These are phyloP conservation scores for Penicillium verhagenii DNA, from an alignment of 495 filamentous ascomycete genomes.

Conservation along the genomic window DNA sequence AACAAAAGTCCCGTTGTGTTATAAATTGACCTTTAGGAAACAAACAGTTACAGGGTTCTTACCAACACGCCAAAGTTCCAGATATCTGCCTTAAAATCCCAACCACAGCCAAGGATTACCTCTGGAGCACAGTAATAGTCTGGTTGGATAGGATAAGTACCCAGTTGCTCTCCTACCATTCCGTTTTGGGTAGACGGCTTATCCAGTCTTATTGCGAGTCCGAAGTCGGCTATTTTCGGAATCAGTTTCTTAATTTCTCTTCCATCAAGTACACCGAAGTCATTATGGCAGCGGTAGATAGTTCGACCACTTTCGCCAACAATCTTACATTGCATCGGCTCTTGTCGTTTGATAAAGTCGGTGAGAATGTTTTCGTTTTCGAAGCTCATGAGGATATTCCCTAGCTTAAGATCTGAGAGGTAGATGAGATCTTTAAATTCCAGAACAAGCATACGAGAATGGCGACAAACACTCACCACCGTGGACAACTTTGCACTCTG, in stretches of 20 bases:
- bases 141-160: constrained; percentile 29
- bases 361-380: too few relatives aligned
- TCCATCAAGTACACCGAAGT: constrained; percentile 27
- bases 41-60: background rate
- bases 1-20: too few relatives aligned
- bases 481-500: constrained; percentile 35
- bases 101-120: constrained; percentile 31
- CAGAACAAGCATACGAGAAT: background rate
- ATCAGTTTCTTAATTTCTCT: constrained; percentile 16
- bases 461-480: constrained; percentile 18
- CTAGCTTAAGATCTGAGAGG: constrained; percentile 36
- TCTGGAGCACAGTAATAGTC: constrained; percentile 37
- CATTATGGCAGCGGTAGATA: constrained; percentile 31
- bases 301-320: constrained; percentile 10
- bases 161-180: background rate
- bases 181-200: constrained; percentile 2
- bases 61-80: constrained; percentile 43
- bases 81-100: constrained; percentile 35
- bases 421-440: background rate
- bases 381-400: constrained; percentile 37
- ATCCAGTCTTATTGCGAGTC: constrained; percentile 58
- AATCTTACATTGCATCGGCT: too few relatives aligned
- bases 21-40: background rate
- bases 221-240: too few relatives aligned
- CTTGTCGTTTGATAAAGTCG: too few relatives aligned